Evolutionary conservation across 2,329 filamentous ascomycete species (phyloP).

Genomic region (Mycosphaerella sp.): DNA sequence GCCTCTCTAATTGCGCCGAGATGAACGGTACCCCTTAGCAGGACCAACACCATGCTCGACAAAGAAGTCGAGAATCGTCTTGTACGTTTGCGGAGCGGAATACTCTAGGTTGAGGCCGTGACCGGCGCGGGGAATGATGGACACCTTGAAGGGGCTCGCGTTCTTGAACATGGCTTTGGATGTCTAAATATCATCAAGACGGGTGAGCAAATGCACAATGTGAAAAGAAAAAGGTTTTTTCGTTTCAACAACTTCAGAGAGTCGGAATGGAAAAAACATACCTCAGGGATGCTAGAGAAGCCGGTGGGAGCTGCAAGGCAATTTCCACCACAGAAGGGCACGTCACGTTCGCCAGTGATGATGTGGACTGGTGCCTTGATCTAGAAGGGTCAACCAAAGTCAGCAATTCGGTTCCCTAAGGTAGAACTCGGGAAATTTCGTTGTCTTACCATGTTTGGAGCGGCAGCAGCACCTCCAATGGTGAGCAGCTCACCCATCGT

Average conservation of each 20-base stretch:
- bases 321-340: conserved; percentile 55
- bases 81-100: conserved; percentile 27
- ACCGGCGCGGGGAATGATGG: conserved; percentile 47
- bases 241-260: too few relatives aligned
- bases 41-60: conserved; percentile 19
- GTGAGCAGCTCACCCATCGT: conserved; percentile 55
- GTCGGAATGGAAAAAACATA: neutral
- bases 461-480: conserved; percentile 38
- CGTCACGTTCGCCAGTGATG: conserved; percentile 52
- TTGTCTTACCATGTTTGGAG: conserved; percentile 18
- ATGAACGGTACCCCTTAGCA: neutral
- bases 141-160: conserved; percentile 45
- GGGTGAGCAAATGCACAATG: neutral
- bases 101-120: conserved; percentile 35
- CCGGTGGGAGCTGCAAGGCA: conserved; percentile 43
- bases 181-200: conserved; percentile 5
- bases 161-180: conserved; percentile 39
- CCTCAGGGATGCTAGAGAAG: conserved; percentile 41
- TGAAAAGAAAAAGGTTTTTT: neutral
- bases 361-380: conserved; percentile 53
- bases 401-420: too few relatives aligned
- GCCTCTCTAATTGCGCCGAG: neutral
- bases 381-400: too few relatives aligned
- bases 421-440: too few relatives aligned
- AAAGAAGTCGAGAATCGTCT: conserved; percentile 29